These are phyloP conservation scores for Aspergillus tanneri DNA, from an alignment of 2,329 filamentous ascomycete genomes.

Conservation along the genomic window DNA sequence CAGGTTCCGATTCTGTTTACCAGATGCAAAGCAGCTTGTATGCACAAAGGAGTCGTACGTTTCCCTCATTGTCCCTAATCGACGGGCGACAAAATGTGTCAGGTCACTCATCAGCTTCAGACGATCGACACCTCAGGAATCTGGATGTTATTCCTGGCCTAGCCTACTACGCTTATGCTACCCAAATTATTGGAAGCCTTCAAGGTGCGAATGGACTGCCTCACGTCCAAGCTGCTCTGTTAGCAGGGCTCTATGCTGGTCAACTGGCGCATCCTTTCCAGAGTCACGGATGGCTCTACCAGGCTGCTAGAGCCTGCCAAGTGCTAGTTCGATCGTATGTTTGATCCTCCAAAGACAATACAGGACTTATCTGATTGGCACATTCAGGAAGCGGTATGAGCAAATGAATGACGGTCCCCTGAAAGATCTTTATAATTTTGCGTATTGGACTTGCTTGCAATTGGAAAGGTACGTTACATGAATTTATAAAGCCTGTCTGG, in stretches of 20 bases:
- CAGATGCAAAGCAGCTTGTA: conserved; percentile 24
- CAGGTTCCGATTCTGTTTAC: conserved; percentile 26
- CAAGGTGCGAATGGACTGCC: conserved; percentile 75
- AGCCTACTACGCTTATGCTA: conserved; percentile 83
- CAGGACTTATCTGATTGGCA: conserved; percentile 8
- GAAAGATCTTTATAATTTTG: conserved; percentile 67
- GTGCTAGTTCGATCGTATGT: conserved; percentile 71
- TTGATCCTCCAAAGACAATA: not conserved
- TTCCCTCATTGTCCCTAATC: conserved; percentile 18
- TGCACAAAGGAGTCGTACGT: conserved; percentile 17
- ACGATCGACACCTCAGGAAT: conserved; percentile 53
- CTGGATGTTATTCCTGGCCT: conserved; percentile 85
- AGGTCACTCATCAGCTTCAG: conserved; percentile 16
- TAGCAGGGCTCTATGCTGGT: conserved; percentile 84
- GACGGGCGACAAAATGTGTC: conserved; percentile 19
- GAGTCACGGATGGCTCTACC: conserved; percentile 70
- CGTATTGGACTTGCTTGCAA: conserved; percentile 92
- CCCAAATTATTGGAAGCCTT: conserved; percentile 80
- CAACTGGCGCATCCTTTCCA: conserved; percentile 84
- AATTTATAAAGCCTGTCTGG: not conserved
- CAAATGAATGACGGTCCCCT: conserved; percentile 28
- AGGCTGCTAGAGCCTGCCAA: conserved; percentile 61
- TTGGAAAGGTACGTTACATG: conserved; percentile 76
- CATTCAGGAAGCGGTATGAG: conserved; percentile 35
- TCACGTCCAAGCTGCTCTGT: conserved; percentile 79